Percentiles rank a stretch among this genome's conserved stretches.
These are phyloP conservation scores for Saccharomyces uvarum DNA, from an alignment of 1,139 yeast genomes.

Conservation along the genomic window DNA sequence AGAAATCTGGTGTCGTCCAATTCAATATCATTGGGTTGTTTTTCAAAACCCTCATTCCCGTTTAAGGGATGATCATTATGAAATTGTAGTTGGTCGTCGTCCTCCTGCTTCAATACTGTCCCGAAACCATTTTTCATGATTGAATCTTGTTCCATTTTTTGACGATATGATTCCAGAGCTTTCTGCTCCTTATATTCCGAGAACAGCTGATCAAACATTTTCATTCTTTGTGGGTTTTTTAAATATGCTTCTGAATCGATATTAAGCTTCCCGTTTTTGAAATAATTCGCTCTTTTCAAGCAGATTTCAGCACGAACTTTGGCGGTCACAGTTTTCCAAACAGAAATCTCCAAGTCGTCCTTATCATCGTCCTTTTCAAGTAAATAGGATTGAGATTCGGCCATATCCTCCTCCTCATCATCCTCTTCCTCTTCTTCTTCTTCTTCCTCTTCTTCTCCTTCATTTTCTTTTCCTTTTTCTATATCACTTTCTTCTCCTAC, in stretches of 20 bases:
- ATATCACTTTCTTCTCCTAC: background rate
- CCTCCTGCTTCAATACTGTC: conserved; percentile 23
- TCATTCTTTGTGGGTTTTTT: conserved; percentile 56
- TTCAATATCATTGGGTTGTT: conserved; percentile 26
- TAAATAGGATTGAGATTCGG: conserved; percentile 28
- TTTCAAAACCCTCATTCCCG: conserved; percentile 16
- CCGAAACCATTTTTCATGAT: conserved; percentile 33
- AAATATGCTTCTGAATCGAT: conserved; percentile 61
- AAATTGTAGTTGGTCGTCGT: conserved; percentile 13
- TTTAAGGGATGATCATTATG: background rate
- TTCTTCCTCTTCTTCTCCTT: conserved; percentile 14
- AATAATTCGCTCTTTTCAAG: conserved; percentile 57
- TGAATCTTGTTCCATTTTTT: conserved; percentile 26
- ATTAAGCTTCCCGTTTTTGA: conserved; percentile 49
- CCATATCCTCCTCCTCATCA: conserved; percentile 28
- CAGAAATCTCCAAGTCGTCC: conserved; percentile 62
- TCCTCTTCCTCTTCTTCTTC: conserved; percentile 30
- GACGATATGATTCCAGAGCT: conserved; percentile 22
- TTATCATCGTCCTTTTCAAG: conserved; percentile 45
- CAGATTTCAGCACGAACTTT: conserved; percentile 73
- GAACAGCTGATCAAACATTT: conserved; percentile 28
- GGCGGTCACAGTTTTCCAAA: conserved; percentile 78
- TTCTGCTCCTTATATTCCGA: conserved; percentile 28
- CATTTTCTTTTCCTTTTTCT: conserved; percentile 6
- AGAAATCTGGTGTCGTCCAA: conserved; percentile 42